A percentile compares a stretch with the other conserved stretches of the same genome.
These are phyloP conservation scores for Euphorbia tirucalli DNA, from an alignment of 345 rosid genomes.

Conservation along the genomic window DNA sequence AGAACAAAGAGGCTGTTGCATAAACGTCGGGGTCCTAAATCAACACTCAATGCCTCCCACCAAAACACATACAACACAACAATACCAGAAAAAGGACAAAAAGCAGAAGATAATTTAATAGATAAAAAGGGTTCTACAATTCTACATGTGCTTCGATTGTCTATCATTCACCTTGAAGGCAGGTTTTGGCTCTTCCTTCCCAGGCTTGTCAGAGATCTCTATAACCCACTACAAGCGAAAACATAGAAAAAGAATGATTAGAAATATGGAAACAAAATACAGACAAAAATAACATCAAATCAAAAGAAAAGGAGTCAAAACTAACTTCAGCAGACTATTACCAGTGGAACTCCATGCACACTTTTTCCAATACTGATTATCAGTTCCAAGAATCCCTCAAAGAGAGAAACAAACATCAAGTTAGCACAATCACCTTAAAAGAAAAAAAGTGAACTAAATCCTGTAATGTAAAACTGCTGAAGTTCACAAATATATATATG, in stretches of 20 bases:
- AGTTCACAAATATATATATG: background rate
- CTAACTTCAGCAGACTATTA: slow-evolving; percentile 34
- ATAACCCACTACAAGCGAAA: slow-evolving; percentile 68
- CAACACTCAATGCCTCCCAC: background rate
- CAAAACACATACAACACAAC: background rate
- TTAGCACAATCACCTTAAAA: slow-evolving; percentile 50
- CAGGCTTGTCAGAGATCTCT: slow-evolving; percentile 91
- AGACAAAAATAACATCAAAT: background rate
- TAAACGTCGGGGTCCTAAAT: no score
- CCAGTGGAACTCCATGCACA: slow-evolving; percentile 89
- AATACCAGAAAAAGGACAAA: background rate
- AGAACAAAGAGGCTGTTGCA: background rate
- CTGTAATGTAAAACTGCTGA: background rate
- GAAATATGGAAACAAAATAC: background rate
- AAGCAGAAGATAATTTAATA: background rate
- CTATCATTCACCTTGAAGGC: slow-evolving; percentile 78
- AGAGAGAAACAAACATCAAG: slow-evolving; percentile 59
- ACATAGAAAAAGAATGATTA: background rate
- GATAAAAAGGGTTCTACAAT: background rate
- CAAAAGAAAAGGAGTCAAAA: background rate
- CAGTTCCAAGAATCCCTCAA: slow-evolving; percentile 67
- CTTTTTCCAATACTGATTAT: slow-evolving; percentile 86
- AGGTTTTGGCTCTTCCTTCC: slow-evolving; percentile 82
- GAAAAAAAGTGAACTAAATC: background rate
- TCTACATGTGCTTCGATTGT: background rate